Conservation (phyloP, 805 yeast species). For the Yarrowia hollandica region DNA sequence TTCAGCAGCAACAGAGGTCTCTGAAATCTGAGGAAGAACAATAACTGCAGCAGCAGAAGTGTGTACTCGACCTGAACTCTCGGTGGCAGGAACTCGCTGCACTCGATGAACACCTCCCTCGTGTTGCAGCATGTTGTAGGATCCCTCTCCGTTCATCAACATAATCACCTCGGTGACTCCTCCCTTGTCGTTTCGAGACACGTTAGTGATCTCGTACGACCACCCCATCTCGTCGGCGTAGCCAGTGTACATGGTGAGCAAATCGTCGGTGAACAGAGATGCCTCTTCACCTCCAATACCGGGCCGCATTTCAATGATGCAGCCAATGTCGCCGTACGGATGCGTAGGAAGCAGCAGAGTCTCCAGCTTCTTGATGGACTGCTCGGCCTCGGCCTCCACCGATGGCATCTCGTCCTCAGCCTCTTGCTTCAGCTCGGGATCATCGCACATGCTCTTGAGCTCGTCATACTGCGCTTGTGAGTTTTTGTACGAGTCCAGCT, state of each 20-base stretch:
- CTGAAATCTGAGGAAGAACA: slow-evolving; percentile 74
- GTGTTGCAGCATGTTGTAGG: slow-evolving; percentile 68
- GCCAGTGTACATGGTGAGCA: slow-evolving; percentile 76
- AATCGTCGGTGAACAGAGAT: slow-evolving; percentile 75
- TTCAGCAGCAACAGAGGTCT: slow-evolving; percentile 48
- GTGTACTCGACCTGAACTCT: slow-evolving; percentile 89
- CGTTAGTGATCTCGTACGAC: slow-evolving; percentile 62
- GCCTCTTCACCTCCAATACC: slow-evolving; percentile 98
- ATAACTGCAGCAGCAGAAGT: slow-evolving; percentile 96
- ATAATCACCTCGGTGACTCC: slow-evolving; percentile 79
- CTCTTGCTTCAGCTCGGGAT: slow-evolving; percentile 53
- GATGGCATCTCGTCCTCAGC: slow-evolving; percentile 61
- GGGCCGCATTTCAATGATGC: slow-evolving; percentile 83
- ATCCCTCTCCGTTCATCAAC: slow-evolving; percentile 69
- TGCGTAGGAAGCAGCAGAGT: slow-evolving; percentile 68
- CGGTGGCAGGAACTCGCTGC: slow-evolving; percentile 91
- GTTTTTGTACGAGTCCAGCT: slow-evolving; percentile 38
- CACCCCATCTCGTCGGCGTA: slow-evolving; percentile 68
- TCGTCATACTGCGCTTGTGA: slow-evolving; percentile 42
- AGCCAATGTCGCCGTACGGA: slow-evolving; percentile 71
- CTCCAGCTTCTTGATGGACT: slow-evolving; percentile 48
- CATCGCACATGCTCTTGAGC: slow-evolving; percentile 50
- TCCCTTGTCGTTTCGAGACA: slow-evolving; percentile 52
- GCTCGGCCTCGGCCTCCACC: slow-evolving; percentile 48
- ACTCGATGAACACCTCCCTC: slow-evolving; percentile 98